Evolutionary conservation across 306 rosid genomes (phyloP).

Genomic region (barrel medic (Medicago truncatula)): MtrunA17r5.0-ANR NC_053042.1:26083501-26084000

Average conservation of each 20-base stretch:
- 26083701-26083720: constrained; percentile 11
- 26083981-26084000: background rate
- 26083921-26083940: background rate
- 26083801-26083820: background rate
- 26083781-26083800: background rate
- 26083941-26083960: background rate
- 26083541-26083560: constrained; percentile 90
- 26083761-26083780: background rate
- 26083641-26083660: background rate
- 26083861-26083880: background rate
- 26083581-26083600: constrained; percentile 62
- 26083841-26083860: constrained; percentile 4
- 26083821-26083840: constrained; percentile 11
- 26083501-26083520: constrained; percentile 66
- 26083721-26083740: background rate
- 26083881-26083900: background rate
- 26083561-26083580: constrained; percentile 85
- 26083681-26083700: constrained; percentile 4
- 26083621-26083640: constrained; percentile 29
- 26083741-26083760: constrained; percentile 6
- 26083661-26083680: background rate
- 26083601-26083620: constrained; percentile 93
- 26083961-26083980: background rate
- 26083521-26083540: constrained; percentile 64
- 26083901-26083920: constrained; percentile 12